Percentiles rank a stretch among this genome's conserved stretches.
Evolutionary conservation across 192 early-diverging fungal species (phyloP).

Genomic region (Lobulomyces angularis): DNA sequence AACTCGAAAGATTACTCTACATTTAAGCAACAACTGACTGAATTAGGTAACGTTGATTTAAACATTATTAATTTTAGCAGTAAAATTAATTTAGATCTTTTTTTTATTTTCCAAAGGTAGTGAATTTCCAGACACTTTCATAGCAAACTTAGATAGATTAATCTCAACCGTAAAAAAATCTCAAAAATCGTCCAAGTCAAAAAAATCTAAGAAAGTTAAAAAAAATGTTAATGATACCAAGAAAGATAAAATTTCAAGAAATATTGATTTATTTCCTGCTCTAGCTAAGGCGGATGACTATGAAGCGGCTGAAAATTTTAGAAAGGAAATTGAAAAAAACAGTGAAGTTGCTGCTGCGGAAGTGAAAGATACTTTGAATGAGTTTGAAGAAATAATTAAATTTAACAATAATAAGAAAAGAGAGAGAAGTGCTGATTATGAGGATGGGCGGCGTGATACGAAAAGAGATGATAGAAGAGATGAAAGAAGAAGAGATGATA

Average conservation of each 20-base stretch:
- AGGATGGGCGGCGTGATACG: slow-evolving; percentile 14
- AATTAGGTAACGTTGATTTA: too few relatives aligned
- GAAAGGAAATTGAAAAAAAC: too few relatives aligned
- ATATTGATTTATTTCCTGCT: too few relatives aligned
- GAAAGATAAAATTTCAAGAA: slow-evolving; percentile 1
- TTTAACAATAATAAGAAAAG: too few relatives aligned
- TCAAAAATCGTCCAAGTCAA: too few relatives aligned
- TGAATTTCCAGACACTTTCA: slow-evolving; percentile 73
- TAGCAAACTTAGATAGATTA: slow-evolving; percentile 73
- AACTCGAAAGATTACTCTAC: slow-evolving; percentile 38
- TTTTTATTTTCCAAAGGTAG: too few relatives aligned
- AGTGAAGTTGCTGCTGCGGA: too few relatives aligned
- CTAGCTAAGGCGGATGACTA: slow-evolving; percentile 18
- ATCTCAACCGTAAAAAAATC: slow-evolving; percentile 79
- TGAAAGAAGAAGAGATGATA: slow-evolving; percentile 4
- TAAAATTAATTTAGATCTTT: too few relatives aligned
- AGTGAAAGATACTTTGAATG: too few relatives aligned
- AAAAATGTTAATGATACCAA: slow-evolving; percentile 3
- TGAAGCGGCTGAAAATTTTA: slow-evolving; percentile 44
- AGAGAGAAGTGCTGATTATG: too few relatives aligned
- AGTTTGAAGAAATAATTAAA: too few relatives aligned
- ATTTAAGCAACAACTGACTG: slow-evolving; percentile 58
- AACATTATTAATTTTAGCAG: too few relatives aligned
- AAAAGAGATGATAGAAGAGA: slow-evolving; percentile 22
- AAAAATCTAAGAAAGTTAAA: slow-evolving; percentile 41